Percentiles rank a stretch among this genome's conserved stretches.
Conservation (phyloP, 495 filamentous ascomycete species). For the Xylaria curta region DNA sequence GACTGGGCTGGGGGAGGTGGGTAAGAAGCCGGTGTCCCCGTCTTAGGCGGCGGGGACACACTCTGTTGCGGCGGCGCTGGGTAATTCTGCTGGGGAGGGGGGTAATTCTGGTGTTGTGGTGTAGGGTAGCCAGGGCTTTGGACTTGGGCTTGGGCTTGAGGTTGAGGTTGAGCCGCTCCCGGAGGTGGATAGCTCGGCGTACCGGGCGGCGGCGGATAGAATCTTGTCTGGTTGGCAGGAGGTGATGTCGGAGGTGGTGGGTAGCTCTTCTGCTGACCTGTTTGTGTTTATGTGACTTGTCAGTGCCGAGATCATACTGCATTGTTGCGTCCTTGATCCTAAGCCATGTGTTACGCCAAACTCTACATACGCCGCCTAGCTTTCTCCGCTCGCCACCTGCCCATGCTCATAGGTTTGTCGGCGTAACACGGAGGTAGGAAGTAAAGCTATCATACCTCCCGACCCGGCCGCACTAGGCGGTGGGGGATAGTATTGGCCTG, state of each 20-base stretch:
- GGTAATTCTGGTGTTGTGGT: conserved; percentile 40
- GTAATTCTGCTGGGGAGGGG: conserved; percentile 52
- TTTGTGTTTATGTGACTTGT: conserved; percentile 30
- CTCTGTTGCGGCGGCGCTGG: conserved; percentile 37
- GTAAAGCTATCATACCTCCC: conserved; percentile 32
- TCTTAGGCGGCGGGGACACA: conserved; percentile 38
- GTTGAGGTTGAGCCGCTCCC: conserved; percentile 3
- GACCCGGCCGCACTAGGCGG: conserved; percentile 35
- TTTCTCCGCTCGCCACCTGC: neutral
- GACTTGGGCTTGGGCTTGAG: conserved; percentile 31
- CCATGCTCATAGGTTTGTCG: neutral
- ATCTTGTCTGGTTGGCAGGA: conserved; percentile 54
- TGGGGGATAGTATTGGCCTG: conserved; percentile 39
- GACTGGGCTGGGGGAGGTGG: conserved; percentile 33
- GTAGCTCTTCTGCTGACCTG: conserved; percentile 44
- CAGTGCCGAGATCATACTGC: conserved; percentile 2
- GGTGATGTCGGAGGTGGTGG: conserved; percentile 45
- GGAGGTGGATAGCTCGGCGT: conserved; percentile 39
- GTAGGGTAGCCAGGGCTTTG: conserved; percentile 31
- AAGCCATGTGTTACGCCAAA: neutral
- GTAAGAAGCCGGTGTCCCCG: conserved; percentile 37
- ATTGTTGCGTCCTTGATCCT: neutral
- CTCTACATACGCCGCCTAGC: neutral
- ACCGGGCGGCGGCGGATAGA: conserved; percentile 48
- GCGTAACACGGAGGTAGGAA: neutral